Base-by-base conservation (phyloP, 192 early-diverging fungal species). In the Dispira simplex region DNA sequence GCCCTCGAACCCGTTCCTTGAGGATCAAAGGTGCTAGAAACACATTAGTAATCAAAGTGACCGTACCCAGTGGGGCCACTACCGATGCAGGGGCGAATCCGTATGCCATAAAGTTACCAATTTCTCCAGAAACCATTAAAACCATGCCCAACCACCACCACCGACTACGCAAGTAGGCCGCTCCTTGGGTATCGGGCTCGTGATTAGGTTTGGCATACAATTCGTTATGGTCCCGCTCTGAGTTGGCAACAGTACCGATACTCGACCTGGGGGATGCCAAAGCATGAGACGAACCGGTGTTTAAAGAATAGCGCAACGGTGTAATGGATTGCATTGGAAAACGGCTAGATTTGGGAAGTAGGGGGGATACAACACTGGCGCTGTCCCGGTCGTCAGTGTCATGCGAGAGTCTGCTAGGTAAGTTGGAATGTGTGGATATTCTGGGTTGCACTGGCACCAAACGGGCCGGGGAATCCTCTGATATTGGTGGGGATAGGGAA, bases 1-100 rank as follows among this genome's bases (percentile, higher is more conserved):
- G 77, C 0, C 59, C 70, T 52, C 86, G 63, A 46, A 84, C 82
- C 14, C 67, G 64, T 64, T 88, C 86, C 26, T 79, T 77, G 10
- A 88, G 64, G 73, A 87, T 80, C 6, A 85, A 66, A 3, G 86
- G 86, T 4, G 86, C 86, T 20, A 88, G 55, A 45, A 86, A 79
- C 11, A 84, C 83, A 73, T 88, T 88, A 39, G 75, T 76, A 46
- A 88, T 80, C 39, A 88, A 62, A 0, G 85, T 80, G 13, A 83
- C 82, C 0, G 86, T 88, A n/a, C 86, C 86, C 28, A 88, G 64
- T 0, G 86, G 86, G 20, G 86, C 83, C 63, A 88, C 79, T 8
- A 84, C 76, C 13, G 85, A 85, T 20, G 86, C 84, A 23, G 82
- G 83, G 12, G 86, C 85, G 68, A 83, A 88, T 11, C 83, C 86